Evolutionary conservation across 1,284 basidiomycete genomes (phyloP).

Genomic region (Malassezia caprae): DNA sequence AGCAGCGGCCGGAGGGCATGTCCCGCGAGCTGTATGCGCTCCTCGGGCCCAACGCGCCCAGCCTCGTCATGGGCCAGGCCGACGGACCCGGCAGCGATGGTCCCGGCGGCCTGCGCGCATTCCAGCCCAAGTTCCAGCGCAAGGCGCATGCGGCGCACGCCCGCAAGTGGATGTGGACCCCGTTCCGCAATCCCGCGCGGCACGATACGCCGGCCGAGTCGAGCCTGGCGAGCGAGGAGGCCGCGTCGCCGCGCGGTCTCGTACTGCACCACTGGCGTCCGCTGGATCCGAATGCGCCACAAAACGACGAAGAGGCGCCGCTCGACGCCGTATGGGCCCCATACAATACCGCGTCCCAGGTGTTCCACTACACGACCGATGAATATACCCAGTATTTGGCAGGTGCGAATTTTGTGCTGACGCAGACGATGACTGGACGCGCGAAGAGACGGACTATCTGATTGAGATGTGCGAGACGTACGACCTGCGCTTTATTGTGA

Average conservation of each 20-base stretch:
- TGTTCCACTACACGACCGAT: conserved; percentile 75
- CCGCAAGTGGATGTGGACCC: conserved; percentile 32
- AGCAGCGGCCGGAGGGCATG: conserved; percentile 56
- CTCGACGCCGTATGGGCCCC: conserved; percentile 59
- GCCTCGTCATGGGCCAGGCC: conserved; percentile 51
- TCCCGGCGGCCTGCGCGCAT: conserved; percentile 28
- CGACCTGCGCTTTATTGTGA: conserved; percentile 80
- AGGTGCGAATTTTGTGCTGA: conserved; percentile 51
- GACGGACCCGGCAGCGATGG: conserved; percentile 15
- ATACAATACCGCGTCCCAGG: conserved; percentile 63
- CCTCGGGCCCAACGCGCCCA: conserved; percentile 81
- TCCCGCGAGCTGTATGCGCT: conserved; percentile 83
- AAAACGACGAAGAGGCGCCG: conserved; percentile 16
- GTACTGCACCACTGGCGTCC: conserved; percentile 38
- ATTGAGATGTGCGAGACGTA: conserved; percentile 72
- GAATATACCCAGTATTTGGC: conserved; percentile 75
- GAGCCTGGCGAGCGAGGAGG: conserved; percentile 12
- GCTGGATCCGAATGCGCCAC: background rate
- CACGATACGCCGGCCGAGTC: conserved; percentile 24
- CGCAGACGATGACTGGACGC: conserved; percentile 74
- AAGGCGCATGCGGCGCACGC: conserved; percentile 55
- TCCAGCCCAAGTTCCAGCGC: conserved; percentile 75
- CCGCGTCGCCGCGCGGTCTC: conserved; percentile 17
- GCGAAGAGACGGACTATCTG: conserved; percentile 88
- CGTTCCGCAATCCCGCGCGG: conserved; percentile 37